phyloP scores from a whole-genome alignment of 116 monocot species.

The Trichopus zeylanicus region DNA sequence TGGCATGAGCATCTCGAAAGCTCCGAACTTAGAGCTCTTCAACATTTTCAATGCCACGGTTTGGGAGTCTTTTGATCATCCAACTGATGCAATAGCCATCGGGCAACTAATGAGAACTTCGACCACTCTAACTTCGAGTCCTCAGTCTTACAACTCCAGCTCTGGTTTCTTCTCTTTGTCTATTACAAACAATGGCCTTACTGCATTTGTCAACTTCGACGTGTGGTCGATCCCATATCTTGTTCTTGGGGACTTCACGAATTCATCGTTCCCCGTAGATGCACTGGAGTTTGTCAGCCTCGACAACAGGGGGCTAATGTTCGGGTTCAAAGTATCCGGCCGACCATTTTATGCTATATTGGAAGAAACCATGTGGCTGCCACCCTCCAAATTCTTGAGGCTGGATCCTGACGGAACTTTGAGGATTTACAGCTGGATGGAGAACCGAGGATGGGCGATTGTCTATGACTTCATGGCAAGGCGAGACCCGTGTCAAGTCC shows the following conservation, averaged over 20 bases:
- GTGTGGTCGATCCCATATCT: not conserved
- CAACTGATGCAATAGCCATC: not conserved
- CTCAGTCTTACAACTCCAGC: not conserved
- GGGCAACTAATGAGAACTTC: not conserved
- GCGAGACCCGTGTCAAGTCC: not conserved
- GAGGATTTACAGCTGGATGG: not conserved
- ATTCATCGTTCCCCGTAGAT: not conserved
- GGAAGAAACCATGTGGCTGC: not conserved
- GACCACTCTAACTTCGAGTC: not conserved
- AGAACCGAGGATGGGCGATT: not conserved
- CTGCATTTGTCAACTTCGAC: not conserved
- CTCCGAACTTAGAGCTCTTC: not conserved
- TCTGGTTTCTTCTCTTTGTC: not conserved
- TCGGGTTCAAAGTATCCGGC: not conserved
- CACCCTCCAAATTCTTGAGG: not conserved
- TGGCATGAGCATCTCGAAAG: not conserved
- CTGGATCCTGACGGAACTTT: not conserved
- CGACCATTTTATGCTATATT: not conserved
- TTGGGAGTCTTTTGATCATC: not conserved
- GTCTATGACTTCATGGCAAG: not conserved
- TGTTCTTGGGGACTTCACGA: not conserved
- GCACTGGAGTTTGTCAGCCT: not conserved
- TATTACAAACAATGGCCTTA: not conserved
- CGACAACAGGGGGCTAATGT: not conserved
- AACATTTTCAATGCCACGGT: not conserved